These are phyloP conservation scores for Tephrocybe rancida DNA, from an alignment of 768 basidiomycete genomes.

Conservation along the genomic window DNA sequence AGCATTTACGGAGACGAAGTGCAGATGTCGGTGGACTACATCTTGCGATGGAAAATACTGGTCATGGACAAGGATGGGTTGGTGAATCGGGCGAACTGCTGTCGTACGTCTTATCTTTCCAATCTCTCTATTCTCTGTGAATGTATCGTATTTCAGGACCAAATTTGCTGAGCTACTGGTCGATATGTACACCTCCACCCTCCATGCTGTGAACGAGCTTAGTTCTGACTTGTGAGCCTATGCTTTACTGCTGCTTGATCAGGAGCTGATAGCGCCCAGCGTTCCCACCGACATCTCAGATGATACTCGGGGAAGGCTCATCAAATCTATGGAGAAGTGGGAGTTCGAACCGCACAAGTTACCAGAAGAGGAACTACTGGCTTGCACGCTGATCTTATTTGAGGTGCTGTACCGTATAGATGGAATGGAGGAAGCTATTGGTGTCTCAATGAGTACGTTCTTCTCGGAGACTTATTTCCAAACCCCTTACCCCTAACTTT, in stretches of 20 bases:
- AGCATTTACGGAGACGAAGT: slow-evolving; percentile 58
- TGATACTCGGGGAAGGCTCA: slow-evolving; percentile 61
- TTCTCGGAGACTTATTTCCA: slow-evolving; percentile 14
- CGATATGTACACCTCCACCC: slow-evolving; percentile 84
- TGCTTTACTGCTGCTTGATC: background rate
- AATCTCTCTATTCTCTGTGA: background rate
- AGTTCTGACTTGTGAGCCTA: slow-evolving; percentile 42
- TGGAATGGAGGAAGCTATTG: slow-evolving; percentile 62
- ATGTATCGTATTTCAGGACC: slow-evolving; percentile 33
- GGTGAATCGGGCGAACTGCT: slow-evolving; percentile 45
- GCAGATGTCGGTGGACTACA: slow-evolving; percentile 91
- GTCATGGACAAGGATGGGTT: slow-evolving; percentile 74
- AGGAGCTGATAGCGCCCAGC: slow-evolving; percentile 25
- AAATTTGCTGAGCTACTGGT: slow-evolving; percentile 82
- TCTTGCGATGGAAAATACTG: slow-evolving; percentile 67
- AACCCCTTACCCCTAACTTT: slow-evolving; percentile 18
- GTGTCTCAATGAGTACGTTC: slow-evolving; percentile 60
- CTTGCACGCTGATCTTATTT: slow-evolving; percentile 85
- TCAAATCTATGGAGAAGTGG: slow-evolving; percentile 77
- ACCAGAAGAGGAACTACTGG: slow-evolving; percentile 78
- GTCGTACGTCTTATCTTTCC: slow-evolving; percentile 39
- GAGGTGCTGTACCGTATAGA: slow-evolving; percentile 83
- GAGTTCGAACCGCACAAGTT: slow-evolving; percentile 88
- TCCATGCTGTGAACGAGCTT: slow-evolving; percentile 67
- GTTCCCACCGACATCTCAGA: slow-evolving; percentile 49